phyloP scores from a whole-genome alignment of 2,329 filamentous ascomycete species.

The Madurella fahalii region DNA sequence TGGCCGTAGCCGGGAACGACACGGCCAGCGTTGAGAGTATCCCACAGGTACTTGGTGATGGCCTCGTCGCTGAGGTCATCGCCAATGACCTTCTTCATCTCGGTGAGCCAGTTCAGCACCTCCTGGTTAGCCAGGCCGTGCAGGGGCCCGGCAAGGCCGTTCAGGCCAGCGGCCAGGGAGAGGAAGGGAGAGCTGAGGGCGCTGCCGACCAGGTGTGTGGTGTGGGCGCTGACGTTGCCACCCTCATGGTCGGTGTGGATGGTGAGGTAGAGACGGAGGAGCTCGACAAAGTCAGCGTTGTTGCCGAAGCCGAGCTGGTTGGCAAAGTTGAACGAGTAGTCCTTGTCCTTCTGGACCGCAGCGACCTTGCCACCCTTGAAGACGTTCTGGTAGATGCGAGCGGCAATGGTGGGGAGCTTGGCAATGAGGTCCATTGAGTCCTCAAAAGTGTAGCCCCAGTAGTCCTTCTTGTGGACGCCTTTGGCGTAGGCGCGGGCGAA shows the following conservation, averaged over 20 bases:
- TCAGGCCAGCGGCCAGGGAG: constrained; percentile 91
- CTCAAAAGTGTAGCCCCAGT: constrained; percentile 99
- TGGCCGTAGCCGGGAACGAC: constrained; percentile 98
- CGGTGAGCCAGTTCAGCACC: constrained; percentile 96
- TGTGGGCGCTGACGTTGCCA: constrained; percentile 97
- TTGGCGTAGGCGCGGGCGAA: constrained; percentile 99
- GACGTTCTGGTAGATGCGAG: constrained; percentile 99
- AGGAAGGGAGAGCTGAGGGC: constrained; percentile 97
- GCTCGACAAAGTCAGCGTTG: constrained; percentile 95
- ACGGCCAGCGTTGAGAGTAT: constrained; percentile 89
- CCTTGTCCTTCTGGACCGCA: constrained; percentile 95
- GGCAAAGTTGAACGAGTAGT: constrained; percentile 98
- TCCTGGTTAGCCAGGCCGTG: constrained; percentile 99
- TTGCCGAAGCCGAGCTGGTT: constrained; percentile 97
- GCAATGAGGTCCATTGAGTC: constrained; percentile 99
- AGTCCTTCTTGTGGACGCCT: constrained; percentile 99
- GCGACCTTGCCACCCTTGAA: constrained; percentile 99
- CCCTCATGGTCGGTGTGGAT: constrained; percentile 99
- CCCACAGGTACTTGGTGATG: constrained; percentile 99
- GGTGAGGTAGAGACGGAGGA: constrained; percentile 98
- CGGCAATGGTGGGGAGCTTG: constrained; percentile 96
- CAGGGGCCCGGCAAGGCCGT: constrained; percentile 95
- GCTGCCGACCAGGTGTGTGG: constrained; percentile 94
- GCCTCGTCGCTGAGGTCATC: constrained; percentile 93
- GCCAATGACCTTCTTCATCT: constrained; percentile 96